These are phyloP conservation scores for Spathaspora arborariae DNA, from an alignment of 805 yeast genomes.

Conservation along the genomic window DNA sequence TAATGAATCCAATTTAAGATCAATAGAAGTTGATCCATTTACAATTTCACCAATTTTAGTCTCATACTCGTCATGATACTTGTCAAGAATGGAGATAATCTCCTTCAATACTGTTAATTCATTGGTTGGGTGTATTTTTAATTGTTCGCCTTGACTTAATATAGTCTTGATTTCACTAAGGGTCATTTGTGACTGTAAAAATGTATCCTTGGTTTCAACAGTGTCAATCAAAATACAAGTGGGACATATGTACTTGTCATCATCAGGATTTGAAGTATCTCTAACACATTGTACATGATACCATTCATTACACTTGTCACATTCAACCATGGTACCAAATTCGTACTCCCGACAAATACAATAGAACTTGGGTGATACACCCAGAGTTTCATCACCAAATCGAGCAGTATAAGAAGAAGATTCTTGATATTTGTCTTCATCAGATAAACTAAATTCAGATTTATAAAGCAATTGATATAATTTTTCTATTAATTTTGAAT, in stretches of 20 bases:
- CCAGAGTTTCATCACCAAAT: constrained; percentile 8
- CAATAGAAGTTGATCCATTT: constrained; percentile 5
- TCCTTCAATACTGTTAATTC: constrained; percentile 19
- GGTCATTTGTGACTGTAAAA: constrained; percentile 13
- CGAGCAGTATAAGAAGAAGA: constrained; percentile 21
- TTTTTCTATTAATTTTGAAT: constrained; percentile 17
- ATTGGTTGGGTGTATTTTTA: constrained; percentile 18
- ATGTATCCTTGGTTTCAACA: constrained; percentile 11
- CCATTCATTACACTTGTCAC: constrained; percentile 72
- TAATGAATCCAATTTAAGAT: constrained; percentile 18
- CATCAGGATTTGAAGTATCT: constrained; percentile 12
- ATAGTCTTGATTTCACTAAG: constrained; percentile 11
- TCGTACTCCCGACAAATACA: constrained; percentile 65
- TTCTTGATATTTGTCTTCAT: constrained; percentile 22
- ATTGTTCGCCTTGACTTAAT: constrained; percentile 10
- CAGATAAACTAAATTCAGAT: constrained; percentile 22
- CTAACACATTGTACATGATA: constrained; percentile 60
- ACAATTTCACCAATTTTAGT: constrained; percentile 8
- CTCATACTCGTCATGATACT: constrained; percentile 8
- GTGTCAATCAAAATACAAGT: constrained; percentile 25
- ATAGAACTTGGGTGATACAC: constrained; percentile 26
- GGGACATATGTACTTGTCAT: constrained; percentile 28
- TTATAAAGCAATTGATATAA: constrained; percentile 17
- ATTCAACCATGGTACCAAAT: constrained; percentile 61
- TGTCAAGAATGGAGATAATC: constrained; percentile 10